Conservation (phyloP, 2,329 filamentous ascomycete species). For the Harringtonia aguacate region DNA sequence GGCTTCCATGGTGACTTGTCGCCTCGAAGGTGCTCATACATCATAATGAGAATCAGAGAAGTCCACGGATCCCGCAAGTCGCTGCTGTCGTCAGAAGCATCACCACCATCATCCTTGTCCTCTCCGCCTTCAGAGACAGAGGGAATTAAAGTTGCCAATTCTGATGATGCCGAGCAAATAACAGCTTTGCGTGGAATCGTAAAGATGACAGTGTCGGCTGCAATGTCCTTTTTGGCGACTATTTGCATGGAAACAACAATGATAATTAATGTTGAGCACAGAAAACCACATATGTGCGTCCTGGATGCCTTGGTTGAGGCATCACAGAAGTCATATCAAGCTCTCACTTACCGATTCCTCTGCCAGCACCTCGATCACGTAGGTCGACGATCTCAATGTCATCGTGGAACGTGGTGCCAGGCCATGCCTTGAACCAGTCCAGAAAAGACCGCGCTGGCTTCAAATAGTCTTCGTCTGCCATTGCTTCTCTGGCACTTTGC, state of each 20-base stretch:
- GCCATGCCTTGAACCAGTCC: slow-evolving; percentile 40
- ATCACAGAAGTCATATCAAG: not conserved
- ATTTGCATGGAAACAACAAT: not conserved
- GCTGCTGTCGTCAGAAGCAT: slow-evolving; percentile 21
- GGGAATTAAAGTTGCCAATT: slow-evolving; percentile 47
- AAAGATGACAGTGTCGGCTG: slow-evolving; percentile 68
- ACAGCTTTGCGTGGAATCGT: slow-evolving; percentile 63
- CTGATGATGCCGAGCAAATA: slow-evolving; percentile 63
- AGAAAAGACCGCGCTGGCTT: slow-evolving; percentile 34
- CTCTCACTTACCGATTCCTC: slow-evolving; percentile 38
- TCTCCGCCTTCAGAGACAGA: slow-evolving; percentile 32
- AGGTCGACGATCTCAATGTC: slow-evolving; percentile 42
- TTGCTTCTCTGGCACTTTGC: too few relatives aligned
- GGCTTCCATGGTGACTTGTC: slow-evolving; percentile 58
- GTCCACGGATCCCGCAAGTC: slow-evolving; percentile 41
- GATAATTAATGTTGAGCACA: not conserved
- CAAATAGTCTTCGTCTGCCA: slow-evolving; percentile 24
- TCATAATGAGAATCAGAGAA: slow-evolving; percentile 62
- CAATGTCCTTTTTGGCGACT: slow-evolving; percentile 64
- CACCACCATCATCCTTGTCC: slow-evolving; percentile 27
- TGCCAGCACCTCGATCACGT: slow-evolving; percentile 36
- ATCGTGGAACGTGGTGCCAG: slow-evolving; percentile 42
- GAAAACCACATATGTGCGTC: too few relatives aligned
- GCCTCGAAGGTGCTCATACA: slow-evolving; percentile 59
- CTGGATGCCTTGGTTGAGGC: not conserved